These are phyloP conservation scores for Cutaneotrichosporon sp. DNA, from an alignment of 1,284 basidiomycete species.

Conservation along the genomic window DNA sequence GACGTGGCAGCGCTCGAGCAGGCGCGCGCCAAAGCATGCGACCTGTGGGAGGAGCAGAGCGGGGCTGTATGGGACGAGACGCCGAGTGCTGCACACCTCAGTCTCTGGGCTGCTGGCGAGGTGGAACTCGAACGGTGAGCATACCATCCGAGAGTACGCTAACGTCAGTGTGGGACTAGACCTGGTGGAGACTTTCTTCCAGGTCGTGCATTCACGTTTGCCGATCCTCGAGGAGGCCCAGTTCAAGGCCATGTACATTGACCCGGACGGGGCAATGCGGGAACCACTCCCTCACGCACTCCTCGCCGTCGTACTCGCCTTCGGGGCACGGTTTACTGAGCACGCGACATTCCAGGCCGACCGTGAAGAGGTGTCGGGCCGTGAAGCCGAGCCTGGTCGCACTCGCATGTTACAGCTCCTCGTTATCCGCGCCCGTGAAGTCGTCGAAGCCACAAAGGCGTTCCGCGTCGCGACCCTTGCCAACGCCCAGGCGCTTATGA, in stretches of 20 bases:
- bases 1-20: constrained; percentile 38
- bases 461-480: constrained; percentile 75
- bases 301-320: constrained; percentile 83
- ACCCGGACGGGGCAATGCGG: constrained; percentile 41
- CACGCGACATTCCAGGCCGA: constrained; percentile 76
- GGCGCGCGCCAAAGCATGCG: constrained; percentile 28
- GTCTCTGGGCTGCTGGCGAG: constrained; percentile 30
- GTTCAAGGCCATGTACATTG: constrained; percentile 61
- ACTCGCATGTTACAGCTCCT: constrained; percentile 74
- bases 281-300: constrained; percentile 66
- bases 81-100: constrained; percentile 37
- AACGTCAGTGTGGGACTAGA: constrained; percentile 61
- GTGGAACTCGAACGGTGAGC: constrained; percentile 32
- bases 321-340: constrained; percentile 89
- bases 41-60: constrained; percentile 44
- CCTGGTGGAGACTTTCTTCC: constrained; percentile 69
- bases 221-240: constrained; percentile 74
- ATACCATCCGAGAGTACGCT: neutral
- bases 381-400: constrained; percentile 46
- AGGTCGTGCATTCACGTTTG: constrained; percentile 78
- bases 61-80: constrained; percentile 41
- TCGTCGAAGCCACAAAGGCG: constrained; percentile 79
- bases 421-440: constrained; percentile 73
- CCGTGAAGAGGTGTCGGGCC: constrained; percentile 58
- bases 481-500: constrained; percentile 60